Base-by-base conservation (phyloP, 1,139 yeast species). In the Hyphopichia burtonii region DNA sequence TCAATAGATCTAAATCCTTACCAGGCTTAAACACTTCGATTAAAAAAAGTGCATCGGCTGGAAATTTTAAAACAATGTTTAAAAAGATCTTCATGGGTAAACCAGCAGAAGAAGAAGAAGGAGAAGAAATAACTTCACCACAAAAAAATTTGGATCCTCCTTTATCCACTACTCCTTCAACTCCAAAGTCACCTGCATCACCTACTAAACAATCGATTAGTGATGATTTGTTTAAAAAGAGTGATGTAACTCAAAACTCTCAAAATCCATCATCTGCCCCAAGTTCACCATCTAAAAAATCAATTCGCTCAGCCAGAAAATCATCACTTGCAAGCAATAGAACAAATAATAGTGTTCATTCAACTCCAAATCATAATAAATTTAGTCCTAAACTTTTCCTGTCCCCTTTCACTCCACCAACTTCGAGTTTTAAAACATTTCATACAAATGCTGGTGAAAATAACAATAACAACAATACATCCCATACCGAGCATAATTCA, bases 401-500 rank as follows among this genome's bases (percentile, higher is more conserved):
- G 19, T 17, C 28, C 4, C 37, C 37, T 11, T 25, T 25, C 15
- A 14, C 31, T 14, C 34, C 34, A 17, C 34, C 34, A 8, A 40
- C 42, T n/a, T 31, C 47, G 12, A 44, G 45, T 28, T 41, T 53
- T 30, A 53, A 48, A 34, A 40, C 48, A 7, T 47, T 48, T 11
- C 40, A 30, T 30, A 30, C 32, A n/a, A 30, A 7, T 6, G n/a
- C 5, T 25, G 28, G 28, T 12, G n/a, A 25, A 9, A 25, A 8
- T 25, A 11, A 8, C 4, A 12, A 16, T 31, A 17, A 31, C 10
- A 9, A 31, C 17, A 17, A 6, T 16, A 17, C 20, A 3, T n/a
- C 22, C 11, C 4, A n/a, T 14, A 17, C n/a, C 18, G 32, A 30
- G n/a, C 11, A n/a, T 9, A 17, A 34, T 11, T 19, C 40, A 33